Conservation (phyloP, 2,329 filamentous ascomycete genomes). For the Amauroascus niger region DNA sequence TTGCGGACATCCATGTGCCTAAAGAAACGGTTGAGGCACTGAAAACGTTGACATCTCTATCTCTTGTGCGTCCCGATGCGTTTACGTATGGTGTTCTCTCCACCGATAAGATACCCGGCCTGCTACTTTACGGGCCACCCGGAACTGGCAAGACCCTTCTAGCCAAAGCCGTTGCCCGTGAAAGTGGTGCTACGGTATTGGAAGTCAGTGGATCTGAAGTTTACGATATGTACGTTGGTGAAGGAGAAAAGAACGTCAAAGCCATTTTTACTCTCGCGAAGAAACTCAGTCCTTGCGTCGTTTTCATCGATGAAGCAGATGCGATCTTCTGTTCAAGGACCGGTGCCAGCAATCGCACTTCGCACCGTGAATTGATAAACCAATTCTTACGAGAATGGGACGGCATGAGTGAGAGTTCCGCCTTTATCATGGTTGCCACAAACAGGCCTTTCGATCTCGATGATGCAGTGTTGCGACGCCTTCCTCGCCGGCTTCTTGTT, state of each 20-base stretch:
- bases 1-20: conserved; percentile 75
- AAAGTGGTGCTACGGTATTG: conserved; percentile 59
- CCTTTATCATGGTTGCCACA: conserved; percentile 97
- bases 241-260: conserved; percentile 90
- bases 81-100: conserved; percentile 91
- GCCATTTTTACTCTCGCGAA: conserved; percentile 86
- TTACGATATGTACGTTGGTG: conserved; percentile 92
- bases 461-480: conserved; percentile 43
- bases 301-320: conserved; percentile 96
- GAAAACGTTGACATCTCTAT: conserved; percentile 79
- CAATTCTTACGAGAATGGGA: conserved; percentile 97
- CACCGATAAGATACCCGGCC: conserved; percentile 80
- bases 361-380: conserved; percentile 83
- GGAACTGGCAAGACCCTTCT: conserved; percentile 55
- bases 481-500: conserved; percentile 42
- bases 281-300: conserved; percentile 81
- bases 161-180: conserved; percentile 55
- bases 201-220: conserved; percentile 86
- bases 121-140: conserved; percentile 78
- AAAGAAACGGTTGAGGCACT: conserved; percentile 75
- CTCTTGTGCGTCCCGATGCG: conserved; percentile 79
- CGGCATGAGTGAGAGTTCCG: conserved; percentile 69
- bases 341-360: conserved; percentile 52
- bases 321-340: conserved; percentile 74
- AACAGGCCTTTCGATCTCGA: conserved; percentile 94